Conservation (phyloP, 352 stramenopile species). For the Discostella stelligera region DNA sequence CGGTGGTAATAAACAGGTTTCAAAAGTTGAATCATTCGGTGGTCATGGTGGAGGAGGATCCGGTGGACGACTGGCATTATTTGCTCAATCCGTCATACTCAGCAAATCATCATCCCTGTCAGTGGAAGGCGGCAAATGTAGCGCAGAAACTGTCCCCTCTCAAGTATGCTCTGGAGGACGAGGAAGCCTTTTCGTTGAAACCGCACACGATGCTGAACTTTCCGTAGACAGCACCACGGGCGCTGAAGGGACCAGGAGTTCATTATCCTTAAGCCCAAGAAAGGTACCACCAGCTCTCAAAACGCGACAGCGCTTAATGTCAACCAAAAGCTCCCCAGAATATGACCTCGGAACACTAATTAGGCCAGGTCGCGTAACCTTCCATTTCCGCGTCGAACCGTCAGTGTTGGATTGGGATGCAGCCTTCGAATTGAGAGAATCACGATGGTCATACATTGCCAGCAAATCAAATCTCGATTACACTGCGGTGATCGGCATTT, state of each 20-base stretch:
- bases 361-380: slow-evolving; percentile 33
- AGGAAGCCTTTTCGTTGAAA: slow-evolving; percentile 36
- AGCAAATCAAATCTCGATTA: slow-evolving; percentile 40
- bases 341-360: slow-evolving; percentile 38
- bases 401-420: slow-evolving; percentile 49
- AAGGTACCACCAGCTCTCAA: slow-evolving; percentile 21
- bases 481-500: slow-evolving; percentile 50
- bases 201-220: slow-evolving; percentile 32
- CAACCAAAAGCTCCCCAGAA: slow-evolving; percentile 43
- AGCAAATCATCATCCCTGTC: slow-evolving; percentile 20
- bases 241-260: slow-evolving; percentile 44
- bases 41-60: slow-evolving; percentile 74
- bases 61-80: slow-evolving; percentile 81
- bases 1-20: slow-evolving; percentile 73
- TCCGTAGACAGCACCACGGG: slow-evolving; percentile 30
- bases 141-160: not conserved
- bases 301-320: slow-evolving; percentile 26
- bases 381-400: slow-evolving; percentile 36
- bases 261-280: slow-evolving; percentile 41
- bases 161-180: slow-evolving; percentile 37
- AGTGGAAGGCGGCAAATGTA: slow-evolving; percentile 44
- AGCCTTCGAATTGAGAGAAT: slow-evolving; percentile 56
- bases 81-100: slow-evolving; percentile 50
- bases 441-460: slow-evolving; percentile 52
- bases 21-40: slow-evolving; percentile 26